Evolutionary conservation across 1,284 basidiomycete genomes (phyloP).

Genomic region (Coniophora puteana): DNA sequence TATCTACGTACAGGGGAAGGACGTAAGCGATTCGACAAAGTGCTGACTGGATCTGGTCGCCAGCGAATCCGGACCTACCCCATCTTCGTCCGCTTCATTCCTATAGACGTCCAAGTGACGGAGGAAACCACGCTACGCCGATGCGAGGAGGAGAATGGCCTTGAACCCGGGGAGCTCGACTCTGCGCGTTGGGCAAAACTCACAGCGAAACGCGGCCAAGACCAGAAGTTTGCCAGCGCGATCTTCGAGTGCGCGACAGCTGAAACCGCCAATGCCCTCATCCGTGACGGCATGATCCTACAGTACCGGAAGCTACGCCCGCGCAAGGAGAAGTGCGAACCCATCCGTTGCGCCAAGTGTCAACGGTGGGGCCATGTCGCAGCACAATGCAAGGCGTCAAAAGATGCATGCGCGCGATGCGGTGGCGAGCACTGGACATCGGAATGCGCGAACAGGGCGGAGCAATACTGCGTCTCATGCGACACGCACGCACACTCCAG

Average conservation of each 20-base stretch:
- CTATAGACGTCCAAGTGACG: too few species aligned
- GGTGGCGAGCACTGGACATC: neutral
- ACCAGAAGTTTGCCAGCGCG: neutral
- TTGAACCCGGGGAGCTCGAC: neutral
- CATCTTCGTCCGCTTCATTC: neutral
- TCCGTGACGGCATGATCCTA: neutral
- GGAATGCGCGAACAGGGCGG: neutral
- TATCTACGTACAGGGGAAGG: too few species aligned
- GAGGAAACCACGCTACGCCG: too few species aligned
- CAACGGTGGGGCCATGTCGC: neutral
- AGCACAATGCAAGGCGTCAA: neutral
- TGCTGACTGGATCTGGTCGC: too few species aligned
- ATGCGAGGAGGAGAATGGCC: neutral
- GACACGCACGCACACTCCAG: neutral
- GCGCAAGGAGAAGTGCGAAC: neutral
- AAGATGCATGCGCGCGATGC: neutral
- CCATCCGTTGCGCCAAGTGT: neutral
- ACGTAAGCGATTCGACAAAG: too few species aligned
- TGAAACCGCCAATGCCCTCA: neutral
- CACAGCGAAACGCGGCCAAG: neutral
- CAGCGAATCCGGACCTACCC: neutral
- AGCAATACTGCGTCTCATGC: conserved; percentile 1
- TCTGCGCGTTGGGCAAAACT: neutral
- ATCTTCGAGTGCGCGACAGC: neutral
- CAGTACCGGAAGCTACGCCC: neutral